Evolutionary conservation across 768 basidiomycete genomes (phyloP), one percentile per base, ranked within the genome.

Genomic region (Mycena crocata): DNA sequence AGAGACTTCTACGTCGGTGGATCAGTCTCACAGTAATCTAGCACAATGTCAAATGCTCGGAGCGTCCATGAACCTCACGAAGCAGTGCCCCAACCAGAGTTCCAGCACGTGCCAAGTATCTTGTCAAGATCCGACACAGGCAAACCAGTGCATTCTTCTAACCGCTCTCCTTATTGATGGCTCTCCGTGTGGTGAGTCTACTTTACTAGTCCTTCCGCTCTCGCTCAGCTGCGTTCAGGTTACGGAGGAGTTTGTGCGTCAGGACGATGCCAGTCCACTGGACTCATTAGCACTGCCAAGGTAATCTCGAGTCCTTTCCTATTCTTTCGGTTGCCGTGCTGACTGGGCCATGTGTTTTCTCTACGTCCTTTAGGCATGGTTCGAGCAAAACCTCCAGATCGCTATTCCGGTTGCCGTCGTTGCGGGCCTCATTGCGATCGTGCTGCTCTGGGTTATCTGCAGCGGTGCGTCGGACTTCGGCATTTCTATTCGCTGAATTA

Each of bases 21-120:
- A 55, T 46, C 56, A n/a, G 31, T 21, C 40, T 57, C 72, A 32
- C 57, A 28, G 13, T 34, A 28, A 62, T 59, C 13, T 71, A 92
- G 90, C 80, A 49, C 94, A 96, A 88, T 96, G 94, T 76, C 86
- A 87, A 74, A 84, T 80, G 30, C 86, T 90, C 64, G 93, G 94
- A 9, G 80, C 87, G 9, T 88, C 90, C n/a, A 83, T 94, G 85
- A 86, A 86, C 62, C 82, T 94, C 45, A 83, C 81, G n/a, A 76
- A 78, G 49, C 89, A 88, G 3, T 95, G 94, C 77, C 87, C 90
- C 1, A 86, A 80, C 72, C 84, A 80, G 59, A 84, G 84, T 72
- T 88, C 92, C 76, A 85, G 83, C 59, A 84, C 84, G 40, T 96
- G 94, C 77, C 89, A 90, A 72, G 90, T 96, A 52, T 90, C 91